Percentiles rank a stretch among this genome's conserved stretches.
These are phyloP conservation scores for Dioscorea alata DNA, from an alignment of 106 monocot species.

Conservation along the genomic window DNA sequence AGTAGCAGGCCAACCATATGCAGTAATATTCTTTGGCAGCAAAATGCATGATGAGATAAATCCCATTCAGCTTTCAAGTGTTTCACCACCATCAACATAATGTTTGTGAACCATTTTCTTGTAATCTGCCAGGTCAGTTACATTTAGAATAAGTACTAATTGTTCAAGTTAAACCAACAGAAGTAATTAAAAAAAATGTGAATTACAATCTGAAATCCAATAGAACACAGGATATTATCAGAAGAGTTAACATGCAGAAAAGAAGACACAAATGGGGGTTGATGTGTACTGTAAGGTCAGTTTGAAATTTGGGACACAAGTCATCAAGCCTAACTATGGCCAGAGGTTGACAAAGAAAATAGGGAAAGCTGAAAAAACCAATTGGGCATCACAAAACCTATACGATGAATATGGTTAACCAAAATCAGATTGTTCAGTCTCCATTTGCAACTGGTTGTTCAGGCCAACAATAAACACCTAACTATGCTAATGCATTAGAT, in stretches of 20 bases:
- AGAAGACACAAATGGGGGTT: not conserved
- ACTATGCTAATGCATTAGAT: no score
- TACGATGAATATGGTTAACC: no score
- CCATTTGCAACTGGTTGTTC: no score
- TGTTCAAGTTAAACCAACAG: not conserved
- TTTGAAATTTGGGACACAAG: not conserved
- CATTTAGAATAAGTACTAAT: not conserved
- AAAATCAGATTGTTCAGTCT: no score
- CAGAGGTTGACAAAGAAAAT: no score
- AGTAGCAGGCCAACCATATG: no score
- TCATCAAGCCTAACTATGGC: no score
- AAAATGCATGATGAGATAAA: not conserved
- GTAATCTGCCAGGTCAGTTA: constrained; percentile 36
- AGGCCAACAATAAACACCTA: no score
- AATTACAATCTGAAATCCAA: not conserved
- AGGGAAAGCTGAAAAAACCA: no score
- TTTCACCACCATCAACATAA: constrained; percentile 25
- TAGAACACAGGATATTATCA: not conserved
- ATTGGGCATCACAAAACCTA: no score
- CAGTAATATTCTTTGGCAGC: no score
- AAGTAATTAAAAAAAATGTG: not conserved
- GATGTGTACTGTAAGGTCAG: not conserved
- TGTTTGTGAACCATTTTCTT: constrained; percentile 64
- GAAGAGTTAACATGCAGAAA: not conserved
- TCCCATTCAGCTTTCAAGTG: constrained; percentile 28